Evolutionary conservation across 2,329 filamentous ascomycete genomes (phyloP), one percentile per base, ranked within the genome.

Genomic region (Cadophora sp.): DNA sequence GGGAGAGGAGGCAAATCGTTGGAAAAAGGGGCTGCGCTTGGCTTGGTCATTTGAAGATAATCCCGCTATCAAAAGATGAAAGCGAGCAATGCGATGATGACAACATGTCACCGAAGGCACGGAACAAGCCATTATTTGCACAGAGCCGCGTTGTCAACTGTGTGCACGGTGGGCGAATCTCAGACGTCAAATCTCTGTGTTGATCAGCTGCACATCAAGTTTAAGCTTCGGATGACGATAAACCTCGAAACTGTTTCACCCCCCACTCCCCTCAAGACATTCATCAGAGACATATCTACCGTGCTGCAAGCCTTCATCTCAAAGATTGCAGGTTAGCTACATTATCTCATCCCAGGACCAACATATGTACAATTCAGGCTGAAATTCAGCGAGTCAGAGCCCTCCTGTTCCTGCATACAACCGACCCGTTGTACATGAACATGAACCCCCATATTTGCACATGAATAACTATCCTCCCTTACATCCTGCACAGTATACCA

Each of bases 361-460:
- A 48, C 43, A 48, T 22, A 48, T 46, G 43, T 56, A 29, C 29
- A 9, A 14, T 24, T 56, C 53, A 56, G 53, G 19, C 53, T 56
- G 53, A 56, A 34, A 34, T 24, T 24, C 27, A 56, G 24, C 53
- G 53, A 34, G 53, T 56, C 53, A 56, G 19, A 34, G 53, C 53
- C 27, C 27, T n/a, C 53, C 53, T 34, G 53, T 56, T 56, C 53
- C 53, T 56, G 53, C 53, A 56, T 56, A 34, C 53, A 56, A 22
- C 27, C 53, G 53, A 31, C 14, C 31, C 53, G 34, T 37, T 29
- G 26, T 26, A 34, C 51, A 31, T 55, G n/a, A n/a, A 55, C 27
- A 55, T 55, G 34, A 37, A 55, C 51, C 6, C 50, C 24, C 26
- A 29, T 29, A 53, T 29, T 14, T 53, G 50, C 26, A 29, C 34